Evolutionary conservation across 2,329 filamentous ascomycete genomes (phyloP), one percentile per base, ranked within the genome.

Genomic region (Canariomyces notabilis): DNA sequence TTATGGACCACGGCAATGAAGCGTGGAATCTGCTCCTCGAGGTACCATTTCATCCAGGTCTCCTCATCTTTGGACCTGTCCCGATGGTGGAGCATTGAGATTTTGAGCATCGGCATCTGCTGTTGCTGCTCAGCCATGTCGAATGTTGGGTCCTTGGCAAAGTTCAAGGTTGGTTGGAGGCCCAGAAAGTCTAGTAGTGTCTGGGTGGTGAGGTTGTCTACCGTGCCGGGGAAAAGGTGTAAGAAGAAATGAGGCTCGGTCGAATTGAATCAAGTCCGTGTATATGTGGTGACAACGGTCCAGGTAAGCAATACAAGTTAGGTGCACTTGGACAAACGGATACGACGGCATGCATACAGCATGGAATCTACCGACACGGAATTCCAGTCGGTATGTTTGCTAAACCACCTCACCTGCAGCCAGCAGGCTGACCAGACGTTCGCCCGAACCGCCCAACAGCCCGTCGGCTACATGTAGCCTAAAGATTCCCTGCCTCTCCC

Each of bases 21-120:
- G 37, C 37, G 37, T 14, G 37, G 37, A 22, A 40, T 40, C n/a
- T 40, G 37, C 37, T 40, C 37, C 21, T 40, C 37, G 21, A 29
- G 3, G 18, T 40, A 40, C 37, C 37, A 40, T 22, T 40, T 40
- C 9, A 14, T n/a, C 37, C 37, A 40, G 14, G 12, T 19, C 18
- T 11, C 37, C 37, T 40, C 37, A 15, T 40, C 37, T 12, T 12
- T 20, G 8, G 37, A 40, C 37, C 29, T 23, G 37, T 40, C 37
- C 20, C 37, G 37, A 22, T 26, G 29, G 37, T 40, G 37, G 11
- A 40, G 37, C 21, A 40, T 22, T 6, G 37, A 40, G 37, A 40
- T 22, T 22, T 40, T 40, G 37, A 40, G 37, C 12, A 40, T 15
- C 8, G 20, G 20, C 20, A 29, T 40, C 23, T 40, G 37, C 23